Conservation (phyloP, 768 basidiomycete genomes). For the Mycena pura region DNA sequence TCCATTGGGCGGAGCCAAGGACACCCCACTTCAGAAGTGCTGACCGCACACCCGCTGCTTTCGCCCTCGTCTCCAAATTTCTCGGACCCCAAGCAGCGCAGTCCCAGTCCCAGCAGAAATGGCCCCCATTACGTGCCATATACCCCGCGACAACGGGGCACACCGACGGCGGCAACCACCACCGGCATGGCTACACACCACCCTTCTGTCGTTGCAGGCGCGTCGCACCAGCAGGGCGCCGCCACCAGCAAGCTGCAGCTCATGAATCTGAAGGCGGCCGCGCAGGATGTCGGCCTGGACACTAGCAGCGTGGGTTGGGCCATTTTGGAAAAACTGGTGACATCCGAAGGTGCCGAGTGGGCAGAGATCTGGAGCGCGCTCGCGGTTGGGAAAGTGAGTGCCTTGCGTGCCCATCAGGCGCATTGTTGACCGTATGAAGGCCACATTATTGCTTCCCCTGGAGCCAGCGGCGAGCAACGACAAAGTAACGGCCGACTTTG, state of each 20-base stretch:
- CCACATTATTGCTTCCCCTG: slow-evolving; percentile 79
- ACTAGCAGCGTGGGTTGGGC: slow-evolving; percentile 73
- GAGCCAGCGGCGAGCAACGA: slow-evolving; percentile 60
- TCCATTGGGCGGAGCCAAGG: slow-evolving; percentile 63
- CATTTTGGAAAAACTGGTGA: slow-evolving; percentile 74
- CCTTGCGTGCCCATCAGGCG: neutral
- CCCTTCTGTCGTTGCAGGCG: slow-evolving; percentile 22
- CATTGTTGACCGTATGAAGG: slow-evolving; percentile 50
- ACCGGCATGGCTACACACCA: slow-evolving; percentile 27
- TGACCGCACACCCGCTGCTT: slow-evolving; percentile 71
- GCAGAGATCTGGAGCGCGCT: slow-evolving; percentile 70
- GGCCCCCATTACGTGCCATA: slow-evolving; percentile 55
- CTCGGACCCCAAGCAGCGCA: slow-evolving; percentile 35
- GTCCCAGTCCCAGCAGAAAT: slow-evolving; percentile 35
- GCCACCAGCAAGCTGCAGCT: slow-evolving; percentile 74
- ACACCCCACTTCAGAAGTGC: slow-evolving; percentile 55
- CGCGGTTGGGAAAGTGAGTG: slow-evolving; percentile 68
- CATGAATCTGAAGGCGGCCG: slow-evolving; percentile 74
- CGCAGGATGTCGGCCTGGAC: slow-evolving; percentile 74
- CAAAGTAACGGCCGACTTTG: slow-evolving; percentile 71
- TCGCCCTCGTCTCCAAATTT: slow-evolving; percentile 46
- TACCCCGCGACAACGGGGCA: slow-evolving; percentile 18
- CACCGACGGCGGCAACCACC: slow-evolving; percentile 25
- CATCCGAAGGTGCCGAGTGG: slow-evolving; percentile 70
- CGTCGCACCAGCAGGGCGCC: slow-evolving; percentile 55